These are phyloP conservation scores for Echinosophora koreensis DNA, from an alignment of 306 rosid genomes.

Conservation along the genomic window DNA sequence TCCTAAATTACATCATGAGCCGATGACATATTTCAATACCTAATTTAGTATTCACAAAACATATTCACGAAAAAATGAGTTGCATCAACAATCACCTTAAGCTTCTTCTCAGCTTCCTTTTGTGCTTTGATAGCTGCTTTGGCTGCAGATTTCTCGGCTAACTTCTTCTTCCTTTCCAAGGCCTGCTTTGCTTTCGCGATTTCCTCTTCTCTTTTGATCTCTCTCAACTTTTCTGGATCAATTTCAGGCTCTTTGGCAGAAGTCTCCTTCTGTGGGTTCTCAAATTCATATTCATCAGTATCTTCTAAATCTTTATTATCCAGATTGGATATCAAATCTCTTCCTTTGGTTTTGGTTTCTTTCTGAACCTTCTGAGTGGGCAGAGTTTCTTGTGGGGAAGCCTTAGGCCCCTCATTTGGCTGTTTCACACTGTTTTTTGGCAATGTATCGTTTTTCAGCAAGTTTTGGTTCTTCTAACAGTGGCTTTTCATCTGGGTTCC, in stretches of 20 bases:
- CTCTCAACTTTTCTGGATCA: constrained; percentile 76
- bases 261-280: constrained; percentile 52
- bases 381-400: constrained; percentile 50
- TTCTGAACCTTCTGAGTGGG: constrained; percentile 63
- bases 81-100: constrained; percentile 59
- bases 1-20: constrained; percentile 56
- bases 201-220: constrained; percentile 85
- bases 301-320: constrained; percentile 53
- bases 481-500: constrained; percentile 89
- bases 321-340: constrained; percentile 43
- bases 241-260: constrained; percentile 56
- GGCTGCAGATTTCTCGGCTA: constrained; percentile 79
- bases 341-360: constrained; percentile 63
- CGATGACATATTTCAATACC: not conserved
- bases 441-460: constrained; percentile 44
- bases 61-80: not conserved
- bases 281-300: constrained; percentile 57
- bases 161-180: constrained; percentile 86
- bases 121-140: constrained; percentile 76
- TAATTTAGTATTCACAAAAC: not conserved
- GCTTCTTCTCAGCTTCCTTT: constrained; percentile 87
- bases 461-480: constrained; percentile 60
- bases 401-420: constrained; percentile 60
- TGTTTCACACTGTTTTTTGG: constrained; percentile 59
- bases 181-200: constrained; percentile 79